These are phyloP conservation scores for Ceratobasidium sp. DNA, from an alignment of 1,284 basidiomycete species.

Conservation along the genomic window DNA sequence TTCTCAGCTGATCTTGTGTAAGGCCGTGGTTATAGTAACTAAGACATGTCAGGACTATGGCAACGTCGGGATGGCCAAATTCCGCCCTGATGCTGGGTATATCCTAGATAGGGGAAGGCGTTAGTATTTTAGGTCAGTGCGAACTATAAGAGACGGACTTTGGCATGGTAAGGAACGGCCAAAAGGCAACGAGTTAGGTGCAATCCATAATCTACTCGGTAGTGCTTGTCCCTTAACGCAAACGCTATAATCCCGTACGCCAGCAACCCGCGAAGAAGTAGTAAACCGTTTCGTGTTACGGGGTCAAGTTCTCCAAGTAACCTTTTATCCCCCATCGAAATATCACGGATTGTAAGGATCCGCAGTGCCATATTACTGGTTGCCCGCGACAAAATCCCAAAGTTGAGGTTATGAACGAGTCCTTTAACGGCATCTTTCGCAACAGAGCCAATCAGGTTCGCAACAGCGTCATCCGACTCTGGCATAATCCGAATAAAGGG, in stretches of 20 bases:
- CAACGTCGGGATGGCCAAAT: slow-evolving; percentile 64
- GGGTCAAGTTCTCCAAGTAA: background rate
- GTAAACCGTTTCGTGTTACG: slow-evolving; percentile 50
- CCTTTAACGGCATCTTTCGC: slow-evolving; percentile 47
- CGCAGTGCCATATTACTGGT: slow-evolving; percentile 43
- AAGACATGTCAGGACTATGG: slow-evolving; percentile 58
- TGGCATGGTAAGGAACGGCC: slow-evolving; percentile 63
- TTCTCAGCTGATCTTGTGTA: slow-evolving; percentile 51
- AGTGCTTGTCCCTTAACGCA: slow-evolving; percentile 55
- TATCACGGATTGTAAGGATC: slow-evolving; percentile 46
- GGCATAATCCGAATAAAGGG: slow-evolving; percentile 51
- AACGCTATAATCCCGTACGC: slow-evolving; percentile 55
- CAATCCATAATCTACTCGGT: slow-evolving; percentile 63
- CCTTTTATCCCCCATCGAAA: slow-evolving; percentile 11
- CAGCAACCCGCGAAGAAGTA: slow-evolving; percentile 57
- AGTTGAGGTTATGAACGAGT: slow-evolving; percentile 11
- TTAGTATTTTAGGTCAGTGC: too few species aligned
- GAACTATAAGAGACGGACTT: too few species aligned
- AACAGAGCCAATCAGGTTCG: slow-evolving; percentile 45
- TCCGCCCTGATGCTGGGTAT: slow-evolving; percentile 59
- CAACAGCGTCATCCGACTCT: slow-evolving; percentile 44
- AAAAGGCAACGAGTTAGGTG: slow-evolving; percentile 56
- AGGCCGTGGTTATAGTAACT: slow-evolving; percentile 63
- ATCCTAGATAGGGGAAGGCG: slow-evolving; percentile 58
- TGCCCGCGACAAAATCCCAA: slow-evolving; percentile 35